Percentiles rank a stretch among this genome's conserved stretches.
Conservation (phyloP, 2,329 filamentous ascomycete genomes). For the Lasiodiplodia hormozganensis region DNA sequence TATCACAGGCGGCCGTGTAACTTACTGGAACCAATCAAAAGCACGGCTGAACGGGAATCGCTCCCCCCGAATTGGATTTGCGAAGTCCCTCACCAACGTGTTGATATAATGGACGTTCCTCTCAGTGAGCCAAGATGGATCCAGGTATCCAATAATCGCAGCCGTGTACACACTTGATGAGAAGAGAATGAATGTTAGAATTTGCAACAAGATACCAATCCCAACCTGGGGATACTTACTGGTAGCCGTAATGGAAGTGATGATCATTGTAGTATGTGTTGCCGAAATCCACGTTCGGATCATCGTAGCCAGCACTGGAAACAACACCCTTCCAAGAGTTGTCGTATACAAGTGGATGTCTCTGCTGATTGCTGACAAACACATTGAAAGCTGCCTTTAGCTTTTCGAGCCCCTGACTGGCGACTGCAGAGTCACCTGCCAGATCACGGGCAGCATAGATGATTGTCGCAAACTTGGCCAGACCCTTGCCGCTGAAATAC, state of each 20-base stretch:
- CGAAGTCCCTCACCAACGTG: constrained; percentile 79
- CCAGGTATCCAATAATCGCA: constrained; percentile 82
- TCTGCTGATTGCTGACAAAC: constrained; percentile 56
- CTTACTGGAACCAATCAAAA: constrained; percentile 82
- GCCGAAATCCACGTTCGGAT: constrained; percentile 82
- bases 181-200: background rate
- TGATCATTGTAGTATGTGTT: constrained; percentile 83
- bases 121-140: constrained; percentile 73
- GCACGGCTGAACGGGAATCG: constrained; percentile 73
- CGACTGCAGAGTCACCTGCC: constrained; percentile 64
- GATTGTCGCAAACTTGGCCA: constrained; percentile 55
- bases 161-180: constrained; percentile 65
- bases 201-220: background rate
- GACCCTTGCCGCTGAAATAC: constrained; percentile 55
- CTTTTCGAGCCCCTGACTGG: constrained; percentile 59
- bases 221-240: constrained; percentile 8
- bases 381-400: constrained; percentile 57
- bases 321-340: constrained; percentile 80
- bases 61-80: constrained; percentile 75
- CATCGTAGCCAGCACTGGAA: constrained; percentile 76
- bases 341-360: constrained; percentile 64
- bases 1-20: background rate
- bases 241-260: constrained; percentile 69
- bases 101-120: constrained; percentile 84
- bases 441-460: constrained; percentile 59